Evolutionary conservation across 345 rosid genomes (phyloP).

Genomic region (Salix suchowensis): DNA sequence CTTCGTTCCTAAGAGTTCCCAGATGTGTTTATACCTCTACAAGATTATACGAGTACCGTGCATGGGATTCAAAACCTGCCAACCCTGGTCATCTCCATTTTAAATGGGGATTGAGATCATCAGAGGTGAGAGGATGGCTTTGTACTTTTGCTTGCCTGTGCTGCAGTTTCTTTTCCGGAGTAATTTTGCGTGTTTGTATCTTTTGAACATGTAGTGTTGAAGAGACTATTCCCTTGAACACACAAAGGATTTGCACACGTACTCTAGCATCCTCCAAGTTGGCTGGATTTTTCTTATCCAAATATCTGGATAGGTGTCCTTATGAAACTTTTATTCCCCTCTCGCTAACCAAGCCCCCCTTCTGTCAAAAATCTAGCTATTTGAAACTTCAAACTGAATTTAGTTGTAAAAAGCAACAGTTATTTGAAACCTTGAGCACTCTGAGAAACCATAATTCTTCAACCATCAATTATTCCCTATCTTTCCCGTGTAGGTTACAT

Average conservation of each 20-base stretch:
- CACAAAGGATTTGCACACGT: not conserved
- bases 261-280: not conserved
- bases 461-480: not conserved
- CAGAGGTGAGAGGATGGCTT: constrained; percentile 52
- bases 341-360: not conserved
- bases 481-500: not conserved
- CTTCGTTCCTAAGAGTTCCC: constrained; percentile 86
- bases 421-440: not conserved
- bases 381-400: too few relatives aligned
- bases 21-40: constrained; percentile 89
- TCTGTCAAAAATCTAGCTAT: not conserved
- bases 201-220: not conserved
- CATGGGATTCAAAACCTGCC: constrained; percentile 88
- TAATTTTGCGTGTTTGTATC: not conserved
- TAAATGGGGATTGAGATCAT: constrained; percentile 78
- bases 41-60: constrained; percentile 77
- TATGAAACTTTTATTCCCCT: not conserved
- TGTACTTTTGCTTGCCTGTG: not conserved
- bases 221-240: not conserved
- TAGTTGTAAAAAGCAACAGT: not conserved
- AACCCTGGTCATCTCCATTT: constrained; percentile 71
- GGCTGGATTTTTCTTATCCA: not conserved
- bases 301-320: not conserved
- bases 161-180: not conserved
- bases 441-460: not conserved